Percentiles rank a stretch among this genome's conserved stretches.
Conservation (phyloP, 2,329 filamentous ascomycete genomes). For the Calonectria pauciramosa region DNA sequence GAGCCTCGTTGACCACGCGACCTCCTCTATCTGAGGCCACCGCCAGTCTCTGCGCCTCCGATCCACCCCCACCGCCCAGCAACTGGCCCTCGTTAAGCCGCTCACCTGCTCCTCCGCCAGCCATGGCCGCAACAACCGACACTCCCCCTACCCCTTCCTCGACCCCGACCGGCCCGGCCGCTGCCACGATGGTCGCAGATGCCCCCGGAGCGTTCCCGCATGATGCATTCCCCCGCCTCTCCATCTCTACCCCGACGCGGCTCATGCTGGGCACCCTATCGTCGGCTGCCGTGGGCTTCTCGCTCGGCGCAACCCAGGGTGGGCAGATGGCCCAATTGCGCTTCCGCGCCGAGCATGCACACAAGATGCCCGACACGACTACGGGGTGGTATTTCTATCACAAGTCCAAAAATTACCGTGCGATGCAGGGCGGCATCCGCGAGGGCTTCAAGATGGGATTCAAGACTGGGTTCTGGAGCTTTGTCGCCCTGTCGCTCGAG, state of each 20-base stretch:
- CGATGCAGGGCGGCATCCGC: conserved; percentile 80
- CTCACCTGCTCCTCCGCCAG: background rate
- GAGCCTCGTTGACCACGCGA: conserved; percentile 8
- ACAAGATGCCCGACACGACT: conserved; percentile 86
- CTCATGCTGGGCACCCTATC: conserved; percentile 74
- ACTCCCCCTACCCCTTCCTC: conserved; percentile 16
- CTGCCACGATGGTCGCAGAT: conserved; percentile 31
- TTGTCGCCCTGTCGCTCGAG: conserved; percentile 85
- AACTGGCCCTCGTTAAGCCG: conserved; percentile 23
- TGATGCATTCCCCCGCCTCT: conserved; percentile 62
- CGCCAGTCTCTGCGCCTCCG: conserved; percentile 32
- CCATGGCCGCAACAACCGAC: conserved; percentile 29
- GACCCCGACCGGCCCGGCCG: conserved; percentile 33
- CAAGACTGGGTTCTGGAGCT: conserved; percentile 79
- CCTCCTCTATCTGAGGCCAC: conserved; percentile 15
- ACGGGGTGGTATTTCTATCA: conserved; percentile 99
- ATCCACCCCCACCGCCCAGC: conserved; percentile 33
- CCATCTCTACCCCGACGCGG: conserved; percentile 74
- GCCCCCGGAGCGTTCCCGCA: conserved; percentile 40
- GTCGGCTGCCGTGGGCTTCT: conserved; percentile 77
- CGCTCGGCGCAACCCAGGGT: conserved; percentile 79
- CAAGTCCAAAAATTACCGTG: conserved; percentile 96
- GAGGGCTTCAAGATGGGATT: conserved; percentile 84
- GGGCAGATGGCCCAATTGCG: conserved; percentile 81
- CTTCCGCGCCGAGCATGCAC: conserved; percentile 96